Base-by-base conservation (phyloP, 1,284 basidiomycete species). In the Thecaphora thlaspeos region DNA sequence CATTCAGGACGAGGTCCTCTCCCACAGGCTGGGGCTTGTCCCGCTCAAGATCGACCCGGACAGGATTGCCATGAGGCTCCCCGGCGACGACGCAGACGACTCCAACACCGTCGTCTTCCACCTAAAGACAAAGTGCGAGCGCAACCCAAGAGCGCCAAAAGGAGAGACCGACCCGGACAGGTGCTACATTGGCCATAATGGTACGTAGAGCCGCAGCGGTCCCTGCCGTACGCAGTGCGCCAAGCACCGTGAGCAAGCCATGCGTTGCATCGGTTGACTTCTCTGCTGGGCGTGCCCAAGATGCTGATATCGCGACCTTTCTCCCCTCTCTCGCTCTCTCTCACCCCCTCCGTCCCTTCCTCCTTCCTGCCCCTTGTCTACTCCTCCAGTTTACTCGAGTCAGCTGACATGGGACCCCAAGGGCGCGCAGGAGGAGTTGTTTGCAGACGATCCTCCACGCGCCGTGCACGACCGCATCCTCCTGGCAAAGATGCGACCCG, bases 101-200 rank as follows among this genome's bases (percentile, higher is more conserved):
- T 84, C 86, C 55, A 92, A 97, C 79, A 97, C 94, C 0, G 80
- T 97, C 55, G 91, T 97, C 18, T 97, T 98, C 79, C 84, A 84
- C 45, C 81, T 96, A 26, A 81, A 87, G 22, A 81, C 88, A 1
- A 79, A 83, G 23, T 98, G 93, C 78, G 83, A 85, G 44, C 84
- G 87, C 1, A 84, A 84, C 68, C 64, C 68, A 15, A 79, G 78
- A 24, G 81, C 80, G 3, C 76, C 78, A 18, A 84, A 83, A 68
- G 84, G 82, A 40, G 81, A 85, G 67, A 71, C 61, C 21, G 65
- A 70, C 38, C 61, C 68, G 18, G 68, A 68, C n/a, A 69, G 66
- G 50, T 57, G 60, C 34, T 73, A 70, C 55, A 56, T 65, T 32
- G 52, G 60, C 15, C 49, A 55, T 48, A 60, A 69, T 30, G 26